Evolutionary conservation across 306 rosid genomes (phyloP), one percentile per base, ranked within the genome.

Genomic region (Hippophae gyantsensis): DNA sequence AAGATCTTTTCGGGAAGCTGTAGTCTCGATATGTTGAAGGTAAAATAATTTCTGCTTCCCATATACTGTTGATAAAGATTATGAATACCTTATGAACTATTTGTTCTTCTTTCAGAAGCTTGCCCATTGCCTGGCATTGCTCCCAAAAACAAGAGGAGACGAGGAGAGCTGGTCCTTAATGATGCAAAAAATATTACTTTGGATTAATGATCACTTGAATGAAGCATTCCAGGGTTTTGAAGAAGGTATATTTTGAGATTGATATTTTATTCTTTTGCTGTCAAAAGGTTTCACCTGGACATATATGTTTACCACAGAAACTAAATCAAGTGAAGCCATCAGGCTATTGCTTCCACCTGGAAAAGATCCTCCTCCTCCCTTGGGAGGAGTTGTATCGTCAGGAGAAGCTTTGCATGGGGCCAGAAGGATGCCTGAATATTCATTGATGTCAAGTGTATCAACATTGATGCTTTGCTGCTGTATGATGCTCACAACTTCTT

Each of bases 111-210:
- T 75, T 64, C 86, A 93, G 99, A 93, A 86, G 80, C 84, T 88
- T 59, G 85, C 85, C 41, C 64, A 75, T 58, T 83, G 88, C 75
- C 81, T 93, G 42, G 94, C 94, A 51, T 70, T 83, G 58, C 95
- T 93, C 67, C 89, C 99, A 70, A 86, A 86, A 74, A 78, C 95
- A 25, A 82, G 61, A 81, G 95, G 88, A 62, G 90, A 88, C 52
- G 94, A 77, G 63, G 95, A 75, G 58, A 88, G 90, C 80, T 93
- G 96, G 99, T 78, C 78, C 59, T 51, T 81, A 72, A 67, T 84
- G 84, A 70, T 88, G 73, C 84, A 75, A 76, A 93, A 84, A 67
- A 63, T 88, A 44, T 68, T 93, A 78, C 46, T 84, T 62, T 54
- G 74, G 61, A 77, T 93, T 54, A 78, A 79, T 60, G 62, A 68